Conservation (phyloP, 768 basidiomycete species). For the Paxillus rubicundulus region DNA sequence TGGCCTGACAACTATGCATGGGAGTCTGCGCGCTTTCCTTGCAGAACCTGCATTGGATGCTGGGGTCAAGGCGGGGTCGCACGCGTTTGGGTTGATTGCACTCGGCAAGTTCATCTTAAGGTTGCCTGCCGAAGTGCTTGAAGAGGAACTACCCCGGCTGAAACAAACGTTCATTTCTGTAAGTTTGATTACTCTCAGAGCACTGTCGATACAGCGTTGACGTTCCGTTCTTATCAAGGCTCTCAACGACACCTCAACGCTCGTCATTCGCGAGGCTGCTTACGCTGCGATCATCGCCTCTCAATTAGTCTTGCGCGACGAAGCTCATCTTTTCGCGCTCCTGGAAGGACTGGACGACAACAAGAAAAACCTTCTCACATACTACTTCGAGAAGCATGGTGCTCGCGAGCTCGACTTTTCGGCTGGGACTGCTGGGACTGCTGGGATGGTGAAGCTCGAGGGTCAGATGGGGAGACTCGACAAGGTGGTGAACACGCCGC, state of each 20-base stretch:
- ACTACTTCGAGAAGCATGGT: constrained; percentile 86
- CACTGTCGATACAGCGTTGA: background rate
- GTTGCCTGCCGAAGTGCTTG: constrained; percentile 78
- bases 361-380: constrained; percentile 87
- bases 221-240: constrained; percentile 41
- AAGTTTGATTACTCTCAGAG: constrained; percentile 22
- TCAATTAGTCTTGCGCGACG: constrained; percentile 78
- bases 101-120: constrained; percentile 80
- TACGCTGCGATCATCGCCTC: constrained; percentile 82
- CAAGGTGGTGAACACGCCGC: constrained; percentile 73
- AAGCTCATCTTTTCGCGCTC: constrained; percentile 77
- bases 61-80: constrained; percentile 60
- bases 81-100: constrained; percentile 82
- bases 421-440: constrained; percentile 30
- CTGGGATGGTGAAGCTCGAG: constrained; percentile 67
- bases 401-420: constrained; percentile 50
- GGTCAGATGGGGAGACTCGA: constrained; percentile 81
- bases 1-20: constrained; percentile 80
- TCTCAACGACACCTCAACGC: constrained; percentile 65
- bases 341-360: constrained; percentile 83
- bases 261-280: constrained; percentile 82
- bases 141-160: constrained; percentile 82
- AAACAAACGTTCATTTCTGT: constrained; percentile 69
- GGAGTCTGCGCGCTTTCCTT: constrained; percentile 64
- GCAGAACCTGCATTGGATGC: constrained; percentile 48